These are phyloP conservation scores for Suhomyces bribrorum DNA, from an alignment of 1,139 yeast genomes.

Conservation along the genomic window DNA sequence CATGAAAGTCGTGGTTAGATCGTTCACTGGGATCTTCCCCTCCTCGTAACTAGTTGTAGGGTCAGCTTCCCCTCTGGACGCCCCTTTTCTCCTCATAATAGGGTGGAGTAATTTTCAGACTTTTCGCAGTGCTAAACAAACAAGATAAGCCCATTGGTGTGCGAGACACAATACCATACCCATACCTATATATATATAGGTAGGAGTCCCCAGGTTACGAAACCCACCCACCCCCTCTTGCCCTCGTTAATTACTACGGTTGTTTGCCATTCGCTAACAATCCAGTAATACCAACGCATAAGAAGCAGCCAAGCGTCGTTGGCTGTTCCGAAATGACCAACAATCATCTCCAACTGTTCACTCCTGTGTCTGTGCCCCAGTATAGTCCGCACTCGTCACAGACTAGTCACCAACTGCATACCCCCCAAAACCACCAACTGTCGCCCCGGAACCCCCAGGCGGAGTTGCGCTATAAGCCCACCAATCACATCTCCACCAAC, in stretches of 20 bases:
- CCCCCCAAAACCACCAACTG: conserved; percentile 2
- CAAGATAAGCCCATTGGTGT: conserved; percentile 5
- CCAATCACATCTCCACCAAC: conserved; percentile 8
- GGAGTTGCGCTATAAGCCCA: conserved; percentile 8
- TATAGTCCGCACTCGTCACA: neutral
- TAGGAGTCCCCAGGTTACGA: too few relatives aligned
- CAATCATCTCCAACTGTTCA: conserved; percentile 1
- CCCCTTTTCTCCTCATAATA: conserved; percentile 7
- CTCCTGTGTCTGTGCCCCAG: conserved; percentile 5
- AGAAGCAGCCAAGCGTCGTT: neutral
- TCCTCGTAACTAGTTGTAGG: neutral
- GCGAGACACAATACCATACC: conserved; percentile 2
- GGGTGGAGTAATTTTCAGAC: conserved; percentile 1
- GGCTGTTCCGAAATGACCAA: conserved; percentile 4
- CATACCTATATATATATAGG: too few relatives aligned
- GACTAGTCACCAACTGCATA: neutral
- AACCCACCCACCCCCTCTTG: too few relatives aligned
- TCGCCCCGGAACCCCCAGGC: conserved; percentile 11
- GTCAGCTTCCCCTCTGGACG: conserved; percentile 2
- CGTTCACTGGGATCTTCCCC: neutral
- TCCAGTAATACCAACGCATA: too few relatives aligned
- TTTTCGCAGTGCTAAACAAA: conserved; percentile 4
- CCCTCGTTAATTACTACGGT: too few relatives aligned
- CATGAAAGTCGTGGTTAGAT: too few relatives aligned
- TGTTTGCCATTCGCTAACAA: too few relatives aligned